Base-by-base conservation (phyloP, 371 early-diverging fungal species). In the Homolaphlyctis polyrhiza region DNA sequence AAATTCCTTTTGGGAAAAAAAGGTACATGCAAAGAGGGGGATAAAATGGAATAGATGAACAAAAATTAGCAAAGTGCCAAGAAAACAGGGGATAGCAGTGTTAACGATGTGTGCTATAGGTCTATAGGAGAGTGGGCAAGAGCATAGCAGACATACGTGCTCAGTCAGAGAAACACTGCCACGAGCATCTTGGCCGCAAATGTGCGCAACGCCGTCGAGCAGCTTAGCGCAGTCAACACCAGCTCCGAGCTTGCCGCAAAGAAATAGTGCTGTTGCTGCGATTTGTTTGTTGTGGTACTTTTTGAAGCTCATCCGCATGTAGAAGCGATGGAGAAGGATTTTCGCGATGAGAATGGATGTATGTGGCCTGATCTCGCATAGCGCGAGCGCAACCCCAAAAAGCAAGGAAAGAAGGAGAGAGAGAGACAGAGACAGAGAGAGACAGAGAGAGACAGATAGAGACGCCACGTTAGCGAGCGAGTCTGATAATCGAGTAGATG, bases 301-400 rank as follows among this genome's bases (percentile, higher is more conserved):
- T n/a, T 66, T 49, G 30, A 67, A 13, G 30, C 52, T 27, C 32
- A 14, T 16, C 2, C 65, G 14, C 68, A 67, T 67, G 54, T 65
- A 67, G 32, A 67, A 63, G 23, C 68, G 57, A 6, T 67, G 68
- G 1, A 66, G 54, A 43, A 67, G 25, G 11, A 66, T 35, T 49
- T 67, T 67, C 29, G 64, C 57, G 35, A 36, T 57, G 4, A n/a
- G 21, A 6, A 36, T 35, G 3, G 21, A 1, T 25, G 32, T 36
- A 4, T 34, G 58, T 2, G 55, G 55, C 4, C 55, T 55, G 30
- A 8, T 6, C 11, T 14, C 6, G 32, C 32, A 14, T 51, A 27
- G 28, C 16, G 16, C 16, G 45, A 45, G 16, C 18, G 45, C 23
- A 45, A 45, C 16, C 23, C 16, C 16, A 45, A 45, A n/a, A n/a